phyloP scores from a whole-genome alignment of 2,329 filamentous ascomycete species.

The Colletotrichum spinosum region DNA sequence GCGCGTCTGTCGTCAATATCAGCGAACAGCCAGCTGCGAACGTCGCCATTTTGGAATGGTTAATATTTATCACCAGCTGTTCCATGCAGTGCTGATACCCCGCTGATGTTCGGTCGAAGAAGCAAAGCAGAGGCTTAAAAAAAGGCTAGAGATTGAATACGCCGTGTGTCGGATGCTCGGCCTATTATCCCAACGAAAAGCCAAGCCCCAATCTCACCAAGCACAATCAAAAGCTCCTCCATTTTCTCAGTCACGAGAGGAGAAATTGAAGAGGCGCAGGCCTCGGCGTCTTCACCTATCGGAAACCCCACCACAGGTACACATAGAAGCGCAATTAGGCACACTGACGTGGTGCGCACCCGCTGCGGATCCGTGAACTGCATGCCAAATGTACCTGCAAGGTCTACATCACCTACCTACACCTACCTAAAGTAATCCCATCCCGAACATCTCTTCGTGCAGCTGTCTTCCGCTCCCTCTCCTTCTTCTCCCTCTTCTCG shows the following conservation, averaged over 20 bases:
- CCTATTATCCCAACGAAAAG: neutral
- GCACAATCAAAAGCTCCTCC: neutral
- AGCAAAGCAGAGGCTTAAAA: constrained; percentile 1
- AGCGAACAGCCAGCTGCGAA: no score
- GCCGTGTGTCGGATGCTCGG: neutral
- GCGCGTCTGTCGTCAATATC: no score
- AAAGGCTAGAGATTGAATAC: constrained; percentile 2
- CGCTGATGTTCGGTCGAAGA: no score
- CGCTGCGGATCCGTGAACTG: constrained; percentile 16
- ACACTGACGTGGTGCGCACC: neutral
- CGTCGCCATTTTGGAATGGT: neutral
- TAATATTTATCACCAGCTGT: neutral
- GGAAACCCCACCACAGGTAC: constrained; percentile 20
- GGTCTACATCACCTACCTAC: constrained; percentile 11
- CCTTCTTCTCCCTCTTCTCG: constrained; percentile 9
- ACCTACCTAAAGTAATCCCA: constrained; percentile 14
- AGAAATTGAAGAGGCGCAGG: constrained; percentile 30
- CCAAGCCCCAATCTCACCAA: constrained; percentile 10
- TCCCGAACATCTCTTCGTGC: constrained; percentile 11
- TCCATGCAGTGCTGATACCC: no score
- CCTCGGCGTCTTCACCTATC: constrained; percentile 29
- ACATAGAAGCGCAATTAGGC: no score
- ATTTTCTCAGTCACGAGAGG: constrained; percentile 1
- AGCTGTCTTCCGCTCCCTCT: constrained; percentile 6
- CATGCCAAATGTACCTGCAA: neutral